Percentiles rank a stretch among this genome's conserved stretches.
Conservation (phyloP, 495 filamentous ascomycete genomes). For the Parathielavia appendiculata region DNA sequence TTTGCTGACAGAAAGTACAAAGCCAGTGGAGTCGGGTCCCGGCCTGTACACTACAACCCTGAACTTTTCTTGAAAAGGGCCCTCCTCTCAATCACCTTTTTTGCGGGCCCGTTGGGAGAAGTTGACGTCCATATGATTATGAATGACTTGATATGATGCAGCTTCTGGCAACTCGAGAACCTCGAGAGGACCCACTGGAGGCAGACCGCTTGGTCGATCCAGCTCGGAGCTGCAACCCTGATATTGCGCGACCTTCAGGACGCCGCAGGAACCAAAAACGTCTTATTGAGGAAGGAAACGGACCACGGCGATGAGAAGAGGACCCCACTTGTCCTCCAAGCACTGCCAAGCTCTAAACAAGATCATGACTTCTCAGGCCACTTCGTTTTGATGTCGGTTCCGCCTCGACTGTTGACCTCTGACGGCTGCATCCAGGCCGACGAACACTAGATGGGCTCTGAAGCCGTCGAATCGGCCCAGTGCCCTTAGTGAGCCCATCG, state of each 20-base stretch:
- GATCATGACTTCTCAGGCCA: too few relatives aligned
- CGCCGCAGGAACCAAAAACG: too few relatives aligned
- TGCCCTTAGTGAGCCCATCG: not conserved
- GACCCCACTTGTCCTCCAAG: too few relatives aligned
- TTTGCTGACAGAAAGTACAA: slow-evolving; percentile 4
- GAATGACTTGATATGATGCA: slow-evolving; percentile 3
- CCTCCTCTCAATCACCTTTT: slow-evolving; percentile 1
- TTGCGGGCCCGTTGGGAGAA: not conserved
- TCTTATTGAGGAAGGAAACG: too few relatives aligned
- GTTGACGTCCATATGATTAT: slow-evolving; percentile 14
- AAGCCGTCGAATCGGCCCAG: too few relatives aligned
- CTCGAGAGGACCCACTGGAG: not conserved
- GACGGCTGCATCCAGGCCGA: too few relatives aligned
- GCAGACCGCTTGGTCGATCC: not conserved
- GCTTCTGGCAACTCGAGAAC: not conserved
- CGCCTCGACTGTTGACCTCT: too few relatives aligned
- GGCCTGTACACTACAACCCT: not conserved
- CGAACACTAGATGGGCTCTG: too few relatives aligned
- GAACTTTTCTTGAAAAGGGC: not conserved
- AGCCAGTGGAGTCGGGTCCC: slow-evolving; percentile 11
- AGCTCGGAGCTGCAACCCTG: not conserved
- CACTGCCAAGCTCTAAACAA: too few relatives aligned
- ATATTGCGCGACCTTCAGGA: too few relatives aligned
- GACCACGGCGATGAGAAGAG: too few relatives aligned
- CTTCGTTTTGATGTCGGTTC: too few relatives aligned